Conservation (phyloP, 768 basidiomycete genomes). For the Auriscalpium microsporum region DNA sequence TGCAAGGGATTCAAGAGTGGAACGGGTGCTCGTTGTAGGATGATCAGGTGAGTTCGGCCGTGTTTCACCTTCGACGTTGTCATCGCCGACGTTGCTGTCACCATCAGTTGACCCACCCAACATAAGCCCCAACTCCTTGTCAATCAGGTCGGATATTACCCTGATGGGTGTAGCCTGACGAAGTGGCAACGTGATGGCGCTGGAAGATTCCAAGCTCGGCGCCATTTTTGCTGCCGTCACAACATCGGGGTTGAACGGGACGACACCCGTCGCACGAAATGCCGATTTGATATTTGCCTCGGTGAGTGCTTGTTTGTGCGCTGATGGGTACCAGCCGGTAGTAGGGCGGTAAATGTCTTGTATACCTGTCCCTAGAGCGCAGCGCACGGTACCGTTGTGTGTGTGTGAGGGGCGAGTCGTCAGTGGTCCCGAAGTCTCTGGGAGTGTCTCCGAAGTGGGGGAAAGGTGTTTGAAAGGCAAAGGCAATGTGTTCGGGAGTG, state of each 20-base stretch:
- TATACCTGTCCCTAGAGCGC: too few relatives aligned
- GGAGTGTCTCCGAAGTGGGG: too few relatives aligned
- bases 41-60: neutral
- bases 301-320: conserved; percentile 24
- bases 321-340: too few relatives aligned
- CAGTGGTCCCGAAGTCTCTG: too few relatives aligned
- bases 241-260: conserved; percentile 28
- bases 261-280: conserved; percentile 27
- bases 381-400: too few relatives aligned
- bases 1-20: neutral
- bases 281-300: conserved; percentile 19
- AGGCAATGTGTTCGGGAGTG: too few relatives aligned
- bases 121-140: neutral
- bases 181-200: conserved; percentile 16
- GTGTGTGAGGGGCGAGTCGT: too few relatives aligned
- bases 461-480: too few relatives aligned
- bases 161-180: conserved; percentile 18
- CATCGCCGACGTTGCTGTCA: too few relatives aligned
- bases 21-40: neutral
- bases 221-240: conserved; percentile 27
- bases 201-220: conserved; percentile 26
- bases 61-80: neutral
- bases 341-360: too few relatives aligned
- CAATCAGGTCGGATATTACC: neutral
- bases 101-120: too few relatives aligned